These are phyloP conservation scores for Phytopythium aichiense DNA, from an alignment of 352 stramenopile genomes.

Conservation along the genomic window DNA sequence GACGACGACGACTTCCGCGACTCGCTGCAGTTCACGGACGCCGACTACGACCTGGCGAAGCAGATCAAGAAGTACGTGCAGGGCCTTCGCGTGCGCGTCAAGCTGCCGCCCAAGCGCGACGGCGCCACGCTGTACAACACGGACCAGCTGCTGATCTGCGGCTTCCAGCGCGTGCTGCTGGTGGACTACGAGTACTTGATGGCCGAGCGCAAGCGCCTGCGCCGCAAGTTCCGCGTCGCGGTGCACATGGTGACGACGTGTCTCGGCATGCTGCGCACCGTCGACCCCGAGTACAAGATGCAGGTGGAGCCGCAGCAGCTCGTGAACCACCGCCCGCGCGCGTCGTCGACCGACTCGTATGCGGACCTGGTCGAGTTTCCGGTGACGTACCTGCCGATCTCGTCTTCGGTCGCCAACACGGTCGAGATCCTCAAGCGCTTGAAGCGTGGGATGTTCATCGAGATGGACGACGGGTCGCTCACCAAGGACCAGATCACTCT, in stretches of 20 bases:
- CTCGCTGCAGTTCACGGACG: constrained; percentile 53
- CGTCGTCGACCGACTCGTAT: constrained; percentile 36
- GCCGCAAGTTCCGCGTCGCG: constrained; percentile 50
- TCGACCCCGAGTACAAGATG: constrained; percentile 50
- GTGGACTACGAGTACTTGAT: constrained; percentile 74
- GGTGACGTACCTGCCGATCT: constrained; percentile 66
- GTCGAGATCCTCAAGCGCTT: constrained; percentile 52
- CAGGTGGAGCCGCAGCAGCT: constrained; percentile 15
- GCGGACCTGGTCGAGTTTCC: constrained; percentile 53
- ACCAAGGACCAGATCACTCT: constrained; percentile 79
- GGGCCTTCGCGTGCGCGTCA: constrained; percentile 51
- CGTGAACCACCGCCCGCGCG: constrained; percentile 27
- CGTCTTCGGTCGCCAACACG: constrained; percentile 42
- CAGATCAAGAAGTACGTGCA: constrained; percentile 60
- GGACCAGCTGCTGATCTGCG: constrained; percentile 48
- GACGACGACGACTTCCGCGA: constrained; percentile 41
- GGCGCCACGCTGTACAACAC: constrained; percentile 29
- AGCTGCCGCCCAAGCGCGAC: constrained; percentile 42
- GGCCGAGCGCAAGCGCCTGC: constrained; percentile 58
- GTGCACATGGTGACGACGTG: constrained; percentile 53
- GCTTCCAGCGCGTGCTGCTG: constrained; percentile 64
- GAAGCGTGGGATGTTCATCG: constrained; percentile 47
- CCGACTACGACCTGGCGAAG: constrained; percentile 77
- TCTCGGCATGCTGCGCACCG: constrained; percentile 44
- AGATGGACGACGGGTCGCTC: constrained; percentile 74